These are phyloP conservation scores for Clitoria ternatea DNA, from an alignment of 306 rosid species.

Conservation along the genomic window DNA sequence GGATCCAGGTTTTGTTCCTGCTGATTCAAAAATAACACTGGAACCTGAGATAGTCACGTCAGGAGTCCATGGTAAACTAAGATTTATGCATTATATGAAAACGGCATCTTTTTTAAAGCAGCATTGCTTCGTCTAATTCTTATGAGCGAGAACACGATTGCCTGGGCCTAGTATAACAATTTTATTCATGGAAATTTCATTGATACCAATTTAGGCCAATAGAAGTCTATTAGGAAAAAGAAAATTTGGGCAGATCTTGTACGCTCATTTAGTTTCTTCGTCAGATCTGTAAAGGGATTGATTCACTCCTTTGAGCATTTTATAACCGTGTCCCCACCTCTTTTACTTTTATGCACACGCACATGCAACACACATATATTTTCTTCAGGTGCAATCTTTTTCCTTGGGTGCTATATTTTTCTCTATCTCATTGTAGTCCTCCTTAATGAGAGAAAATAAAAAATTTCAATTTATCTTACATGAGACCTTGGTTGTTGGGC, in stretches of 20 bases:
- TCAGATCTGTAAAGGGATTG: background rate
- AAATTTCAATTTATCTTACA: background rate
- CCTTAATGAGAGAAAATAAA: background rate
- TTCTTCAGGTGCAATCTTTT: background rate
- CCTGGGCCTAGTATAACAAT: background rate
- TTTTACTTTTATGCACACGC: background rate
- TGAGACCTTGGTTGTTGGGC: background rate
- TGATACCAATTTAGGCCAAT: background rate
- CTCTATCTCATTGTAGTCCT: background rate
- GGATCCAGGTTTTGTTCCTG: constrained; percentile 52
- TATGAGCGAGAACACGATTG: background rate
- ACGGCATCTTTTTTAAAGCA: background rate
- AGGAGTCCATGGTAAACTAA: constrained; percentile 48
- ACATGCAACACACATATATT: no score
- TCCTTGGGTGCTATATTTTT: background rate
- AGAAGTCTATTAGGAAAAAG: background rate
- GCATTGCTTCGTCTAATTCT: background rate
- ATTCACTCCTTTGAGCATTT: background rate
- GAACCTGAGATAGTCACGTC: constrained; percentile 23
- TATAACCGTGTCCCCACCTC: background rate
- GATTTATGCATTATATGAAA: background rate
- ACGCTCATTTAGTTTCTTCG: no score
- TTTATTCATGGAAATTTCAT: background rate
- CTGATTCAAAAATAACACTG: constrained; percentile 33
- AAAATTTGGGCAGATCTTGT: background rate